Base-by-base conservation (phyloP, 1,139 yeast genomes). In the Eremothecium sinecaudum region DNA sequence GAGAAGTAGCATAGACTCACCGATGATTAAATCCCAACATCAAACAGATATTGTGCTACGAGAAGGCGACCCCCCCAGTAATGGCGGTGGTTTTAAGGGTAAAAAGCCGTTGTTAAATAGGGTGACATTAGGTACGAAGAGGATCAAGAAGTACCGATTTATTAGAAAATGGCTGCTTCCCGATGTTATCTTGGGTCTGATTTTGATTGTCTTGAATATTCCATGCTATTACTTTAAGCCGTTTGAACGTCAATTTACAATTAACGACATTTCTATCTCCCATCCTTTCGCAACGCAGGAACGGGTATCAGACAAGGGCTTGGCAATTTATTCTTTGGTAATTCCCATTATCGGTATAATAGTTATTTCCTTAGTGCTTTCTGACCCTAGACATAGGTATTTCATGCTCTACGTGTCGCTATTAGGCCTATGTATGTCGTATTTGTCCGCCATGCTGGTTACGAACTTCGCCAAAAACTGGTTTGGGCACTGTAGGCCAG, bases 401-500 rank as follows among this genome's bases (percentile, higher is more conserved):
- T 64, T 66, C 41, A 51, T 66, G 20, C 49, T 66, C n/a, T 75
- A 73, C 50, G 54, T 71, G 8, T 67, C 79, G 1, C 37, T 73
- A 0, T 46, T 77, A 22, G 82, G 82, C 1, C 58, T 77, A 11
- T 54, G 59, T 18, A 58, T 76, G 9, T 61, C 79, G 0, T 58
- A 74, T 43, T 61, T 69, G n/a, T 56, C 73, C n/a, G 69, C 71
- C 28, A 64, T 67, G 13, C 63, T 78, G 20, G 50, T 79, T 32
- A 79, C 87, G 2, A 83, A 79, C 51, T 64, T 74, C 18, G 58
- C 79, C 42, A 82, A 82, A 59, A 74, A 78, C 51, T 70, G 75
- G 62, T 71, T 82, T 38, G 87, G 90, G 1, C 70, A 90, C 51
- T 75, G 75, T 36, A 66, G 93, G 47, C 93, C 93, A 1, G 93